These are phyloP conservation scores for Mycotypha africana DNA, from an alignment of 371 early-diverging fungal species.

Conservation along the genomic window DNA sequence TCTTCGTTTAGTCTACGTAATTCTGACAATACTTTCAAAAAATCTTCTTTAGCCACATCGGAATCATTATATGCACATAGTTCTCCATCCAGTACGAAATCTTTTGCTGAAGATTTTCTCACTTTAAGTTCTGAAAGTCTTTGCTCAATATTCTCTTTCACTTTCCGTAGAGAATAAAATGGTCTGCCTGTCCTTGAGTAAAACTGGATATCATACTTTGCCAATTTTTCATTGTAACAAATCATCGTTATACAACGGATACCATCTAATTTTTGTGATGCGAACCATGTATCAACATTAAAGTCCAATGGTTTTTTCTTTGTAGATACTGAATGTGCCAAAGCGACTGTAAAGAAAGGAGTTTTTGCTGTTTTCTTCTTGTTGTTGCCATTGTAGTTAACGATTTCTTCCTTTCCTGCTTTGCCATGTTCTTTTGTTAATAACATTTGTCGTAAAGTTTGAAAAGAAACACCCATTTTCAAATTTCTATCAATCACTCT, in stretches of 20 bases:
- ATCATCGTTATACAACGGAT: slow-evolving; percentile 49
- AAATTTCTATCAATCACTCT: slow-evolving; percentile 50
- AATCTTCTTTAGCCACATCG: slow-evolving; percentile 20
- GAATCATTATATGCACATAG: slow-evolving; percentile 35
- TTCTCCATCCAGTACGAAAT: slow-evolving; percentile 54
- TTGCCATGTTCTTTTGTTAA: too few species aligned
- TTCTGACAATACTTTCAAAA: slow-evolving; percentile 22
- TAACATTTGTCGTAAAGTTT: slow-evolving; percentile 25
- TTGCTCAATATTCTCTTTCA: slow-evolving; percentile 25
- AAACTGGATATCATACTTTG: slow-evolving; percentile 21
- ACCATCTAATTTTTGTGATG: slow-evolving; percentile 57
- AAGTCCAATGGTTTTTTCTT: slow-evolving; percentile 1
- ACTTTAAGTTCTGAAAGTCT: slow-evolving; percentile 7
- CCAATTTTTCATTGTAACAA: not conserved
- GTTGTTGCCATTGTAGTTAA: not conserved
- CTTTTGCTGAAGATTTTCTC: too few species aligned
- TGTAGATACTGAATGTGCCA: slow-evolving; percentile 20
- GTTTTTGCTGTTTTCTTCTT: not conserved
- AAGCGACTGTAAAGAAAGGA: slow-evolving; percentile 24
- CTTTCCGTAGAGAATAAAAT: slow-evolving; percentile 29
- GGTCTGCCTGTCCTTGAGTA: slow-evolving; percentile 45
- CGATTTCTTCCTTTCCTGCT: not conserved
- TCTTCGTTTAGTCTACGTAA: slow-evolving; percentile 22
- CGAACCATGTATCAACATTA: slow-evolving; percentile 32
- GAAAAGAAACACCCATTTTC: slow-evolving; percentile 44